Evolutionary conservation across 2,329 filamentous ascomycete genomes (phyloP).

Genomic region (Aspergillus terreus): DNA sequence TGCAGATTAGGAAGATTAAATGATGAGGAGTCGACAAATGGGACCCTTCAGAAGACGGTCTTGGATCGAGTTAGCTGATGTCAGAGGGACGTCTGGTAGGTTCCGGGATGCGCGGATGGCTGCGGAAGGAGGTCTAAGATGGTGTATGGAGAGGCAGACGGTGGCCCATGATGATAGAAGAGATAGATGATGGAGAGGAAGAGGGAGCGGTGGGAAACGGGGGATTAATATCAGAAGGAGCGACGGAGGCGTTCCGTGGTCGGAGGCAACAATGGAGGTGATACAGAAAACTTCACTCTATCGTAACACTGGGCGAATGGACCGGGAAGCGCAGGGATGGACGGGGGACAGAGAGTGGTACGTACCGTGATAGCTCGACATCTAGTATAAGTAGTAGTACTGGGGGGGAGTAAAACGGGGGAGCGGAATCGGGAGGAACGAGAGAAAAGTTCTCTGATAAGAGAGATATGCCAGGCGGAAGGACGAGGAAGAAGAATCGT

Average conservation of each 20-base stretch:
- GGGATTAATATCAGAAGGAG: constrained; percentile 13
- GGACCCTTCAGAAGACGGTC: not conserved
- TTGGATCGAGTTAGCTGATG: no score
- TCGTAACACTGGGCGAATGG: constrained; percentile 13
- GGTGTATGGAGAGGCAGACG: not conserved
- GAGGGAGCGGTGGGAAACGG: not conserved
- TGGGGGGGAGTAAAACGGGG: constrained; percentile 1
- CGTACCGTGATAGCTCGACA: constrained; percentile 20
- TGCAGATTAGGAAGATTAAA: not conserved
- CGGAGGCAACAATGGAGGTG: constrained; percentile 17
- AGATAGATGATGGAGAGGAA: not conserved
- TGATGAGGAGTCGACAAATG: not conserved
- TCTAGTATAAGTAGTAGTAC: constrained; percentile 7
- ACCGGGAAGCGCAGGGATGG: constrained; percentile 1
- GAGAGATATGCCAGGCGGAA: not conserved
- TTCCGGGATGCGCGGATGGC: not conserved
- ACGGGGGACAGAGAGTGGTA: not conserved
- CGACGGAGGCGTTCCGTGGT: constrained; percentile 20
- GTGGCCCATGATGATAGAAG: not conserved
- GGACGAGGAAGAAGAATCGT: not conserved
- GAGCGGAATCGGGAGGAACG: constrained; percentile 5
- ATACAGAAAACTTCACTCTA: constrained; percentile 11
- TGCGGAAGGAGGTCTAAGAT: not conserved
- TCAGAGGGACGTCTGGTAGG: not conserved
- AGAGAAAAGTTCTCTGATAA: constrained; percentile 3